Base-by-base conservation (phyloP, 345 rosid genomes). In the Rhodamnia argentea region DNA sequence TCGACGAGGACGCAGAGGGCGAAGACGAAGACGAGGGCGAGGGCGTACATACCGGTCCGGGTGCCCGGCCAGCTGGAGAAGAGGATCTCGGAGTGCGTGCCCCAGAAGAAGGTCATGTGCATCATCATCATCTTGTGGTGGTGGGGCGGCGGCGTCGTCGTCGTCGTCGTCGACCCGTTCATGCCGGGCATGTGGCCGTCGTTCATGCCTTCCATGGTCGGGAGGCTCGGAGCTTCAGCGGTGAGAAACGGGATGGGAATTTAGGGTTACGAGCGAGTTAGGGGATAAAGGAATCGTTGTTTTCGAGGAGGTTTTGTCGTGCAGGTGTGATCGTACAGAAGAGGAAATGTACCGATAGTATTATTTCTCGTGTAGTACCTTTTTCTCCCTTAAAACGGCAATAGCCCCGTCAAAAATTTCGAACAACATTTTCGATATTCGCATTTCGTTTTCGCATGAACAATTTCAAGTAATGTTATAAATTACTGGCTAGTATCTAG, bases 81-180 rank as follows among this genome's bases (percentile, higher is more conserved):
- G 85, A 95, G 94, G 82, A 95, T 91, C 84, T 89, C 84, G 7
- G 95, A 87, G 74, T 93, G 84, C 54, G 87, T 92, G 9, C 97
- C 94, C 98, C 97, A 95, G 84, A 88, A 95, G 88, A 96, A 96
- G 78, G 95, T 89, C 95, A 94, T 93, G 90, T 91, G 95, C 96
- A 87, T 92, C 93, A 89, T 83, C 89, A 22, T 89, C 92, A 60
- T 89, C 87, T 53, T 82, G 84, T 85, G 91, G 18, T 78, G 90
- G 42, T 27, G 83, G 14, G 44, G 85, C 24, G 88, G 81, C 78
- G 47, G 85, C 18, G 82, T 54, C 82, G 58, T 18, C 24, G 88
- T 47, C 78, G 47, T 84, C 18, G 82, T 54, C 82, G 58, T 18
- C 87, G 52, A 70, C 42, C 57, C 81, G 74, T 51, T 76, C 89